These are phyloP conservation scores for Babesia divergens DNA, from an alignment of 169 alveolate genomes.

Conservation along the genomic window DNA sequence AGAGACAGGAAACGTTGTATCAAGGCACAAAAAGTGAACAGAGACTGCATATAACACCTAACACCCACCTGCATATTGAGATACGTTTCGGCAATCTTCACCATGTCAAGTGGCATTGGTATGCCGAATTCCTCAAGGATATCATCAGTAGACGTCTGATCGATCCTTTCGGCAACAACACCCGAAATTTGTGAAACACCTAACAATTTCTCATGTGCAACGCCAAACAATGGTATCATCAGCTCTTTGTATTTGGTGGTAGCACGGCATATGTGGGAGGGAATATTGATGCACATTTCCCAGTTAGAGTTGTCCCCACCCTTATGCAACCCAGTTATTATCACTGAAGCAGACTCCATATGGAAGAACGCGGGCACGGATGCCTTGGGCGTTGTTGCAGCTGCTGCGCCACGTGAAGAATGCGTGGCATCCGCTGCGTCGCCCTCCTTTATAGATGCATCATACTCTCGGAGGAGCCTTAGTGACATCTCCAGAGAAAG, in stretches of 20 bases:
- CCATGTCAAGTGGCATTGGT: not conserved
- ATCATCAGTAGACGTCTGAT: not conserved
- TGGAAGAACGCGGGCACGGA: constrained; percentile 19
- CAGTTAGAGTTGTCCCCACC: too few species aligned
- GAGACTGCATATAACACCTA: too few species aligned
- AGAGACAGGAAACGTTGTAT: too few species aligned
- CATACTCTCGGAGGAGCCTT: not conserved
- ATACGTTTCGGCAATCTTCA: not conserved
- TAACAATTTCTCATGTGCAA: not conserved
- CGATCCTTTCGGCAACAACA: not conserved
- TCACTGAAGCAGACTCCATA: constrained; percentile 42
- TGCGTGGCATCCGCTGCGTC: too few species aligned
- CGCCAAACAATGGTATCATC: not conserved
- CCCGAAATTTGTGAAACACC: not conserved
- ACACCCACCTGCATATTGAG: not conserved
- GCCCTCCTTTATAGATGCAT: too few species aligned
- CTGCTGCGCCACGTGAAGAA: too few species aligned
- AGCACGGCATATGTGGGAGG: not conserved
- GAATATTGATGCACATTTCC: not conserved
- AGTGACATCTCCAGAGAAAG: not conserved
- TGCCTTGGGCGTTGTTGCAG: too few species aligned
- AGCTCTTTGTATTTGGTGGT: not conserved
- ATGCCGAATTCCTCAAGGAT: not conserved
- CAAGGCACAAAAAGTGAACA: not conserved
- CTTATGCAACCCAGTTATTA: too few species aligned